Conservation (phyloP, 306 rosid genomes). For the Malus sieversii region DNA sequence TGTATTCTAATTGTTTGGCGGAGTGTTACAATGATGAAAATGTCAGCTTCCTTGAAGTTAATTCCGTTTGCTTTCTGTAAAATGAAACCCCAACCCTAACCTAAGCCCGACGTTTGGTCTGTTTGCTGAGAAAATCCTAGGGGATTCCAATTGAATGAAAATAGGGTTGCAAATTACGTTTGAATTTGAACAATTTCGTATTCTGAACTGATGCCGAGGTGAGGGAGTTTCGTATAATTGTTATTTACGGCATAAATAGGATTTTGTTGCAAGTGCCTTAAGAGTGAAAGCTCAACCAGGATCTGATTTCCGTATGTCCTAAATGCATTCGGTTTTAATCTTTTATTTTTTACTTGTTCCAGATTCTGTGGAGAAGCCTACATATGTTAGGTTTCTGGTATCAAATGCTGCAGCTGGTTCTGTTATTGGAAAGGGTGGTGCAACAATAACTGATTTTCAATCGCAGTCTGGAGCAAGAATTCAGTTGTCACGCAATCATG, state of each 20-base stretch:
- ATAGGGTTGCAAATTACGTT: background rate
- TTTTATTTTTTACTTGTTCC: constrained; percentile 19
- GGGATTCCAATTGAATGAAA: background rate
- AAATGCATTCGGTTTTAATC: background rate
- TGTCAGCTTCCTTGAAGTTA: background rate
- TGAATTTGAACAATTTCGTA: background rate
- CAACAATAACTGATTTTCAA: constrained; percentile 98
- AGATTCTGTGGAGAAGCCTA: constrained; percentile 78
- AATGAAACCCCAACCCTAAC: constrained; percentile 26
- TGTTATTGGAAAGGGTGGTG: constrained; percentile 99
- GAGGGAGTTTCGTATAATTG: background rate
- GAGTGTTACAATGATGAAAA: background rate
- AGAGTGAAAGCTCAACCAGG: background rate
- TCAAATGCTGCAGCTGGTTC: constrained; percentile 99
- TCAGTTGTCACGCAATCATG: constrained; percentile 91
- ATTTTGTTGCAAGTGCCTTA: background rate
- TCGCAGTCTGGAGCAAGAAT: constrained; percentile 98
- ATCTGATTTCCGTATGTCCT: background rate
- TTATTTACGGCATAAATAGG: background rate
- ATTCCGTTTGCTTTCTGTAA: background rate
- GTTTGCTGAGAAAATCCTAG: constrained; percentile 2
- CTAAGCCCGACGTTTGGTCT: constrained; percentile 12
- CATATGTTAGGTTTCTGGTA: constrained; percentile 87
- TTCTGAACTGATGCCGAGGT: background rate
- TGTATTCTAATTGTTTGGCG: background rate